Evolutionary conservation across 2,329 filamentous ascomycete species (phyloP).

Genomic region (Grosmannia serpens): DNA sequence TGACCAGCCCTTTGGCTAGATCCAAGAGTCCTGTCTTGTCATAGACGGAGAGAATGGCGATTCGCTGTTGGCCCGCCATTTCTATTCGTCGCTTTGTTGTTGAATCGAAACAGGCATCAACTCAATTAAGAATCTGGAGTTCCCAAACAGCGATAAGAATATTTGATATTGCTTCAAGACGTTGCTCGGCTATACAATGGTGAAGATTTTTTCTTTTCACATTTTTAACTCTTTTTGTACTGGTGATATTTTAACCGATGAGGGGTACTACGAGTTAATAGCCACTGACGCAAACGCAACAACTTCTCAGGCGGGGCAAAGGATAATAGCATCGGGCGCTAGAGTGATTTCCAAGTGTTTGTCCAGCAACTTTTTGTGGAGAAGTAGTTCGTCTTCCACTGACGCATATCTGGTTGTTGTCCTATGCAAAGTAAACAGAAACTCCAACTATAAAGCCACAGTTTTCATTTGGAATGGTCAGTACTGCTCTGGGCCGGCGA

Average conservation of each 20-base stretch:
- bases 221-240: background rate
- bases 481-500: background rate
- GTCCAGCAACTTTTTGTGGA: no score
- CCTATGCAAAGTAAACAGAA: no score
- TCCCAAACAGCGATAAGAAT: background rate
- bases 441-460: no score
- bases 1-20: constrained; percentile 77
- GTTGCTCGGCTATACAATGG: background rate
- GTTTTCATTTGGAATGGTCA: no score
- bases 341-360: no score
- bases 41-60: constrained; percentile 93
- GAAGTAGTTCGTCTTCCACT: no score
- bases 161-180: background rate
- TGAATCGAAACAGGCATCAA: background rate
- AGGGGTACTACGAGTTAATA: background rate
- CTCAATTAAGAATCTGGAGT: background rate
- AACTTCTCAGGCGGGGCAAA: background rate
- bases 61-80: constrained; percentile 37
- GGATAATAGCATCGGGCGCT: no score
- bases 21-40: constrained; percentile 96
- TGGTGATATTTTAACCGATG: background rate
- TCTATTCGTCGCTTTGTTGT: background rate
- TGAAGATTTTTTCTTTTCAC: background rate
- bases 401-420: no score
- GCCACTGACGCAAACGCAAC: no score